phyloP scores from a whole-genome alignment of 176 grass and related monocot species.

The Oryza glumipatula region DNA sequence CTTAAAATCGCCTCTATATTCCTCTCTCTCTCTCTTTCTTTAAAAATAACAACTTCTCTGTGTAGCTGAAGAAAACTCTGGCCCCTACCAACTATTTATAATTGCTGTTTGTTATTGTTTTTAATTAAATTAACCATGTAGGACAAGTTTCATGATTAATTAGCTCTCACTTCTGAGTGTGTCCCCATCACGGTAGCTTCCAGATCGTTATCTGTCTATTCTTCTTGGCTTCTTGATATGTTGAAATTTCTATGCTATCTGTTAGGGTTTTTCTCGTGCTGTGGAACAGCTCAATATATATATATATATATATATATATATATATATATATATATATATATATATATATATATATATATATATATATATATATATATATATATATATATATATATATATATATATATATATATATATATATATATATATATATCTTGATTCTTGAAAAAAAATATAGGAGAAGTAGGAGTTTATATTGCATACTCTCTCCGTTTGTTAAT shows the following conservation, averaged over 20 bases:
- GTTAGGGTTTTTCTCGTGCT: neutral
- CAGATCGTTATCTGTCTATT: slow-evolving; percentile 28
- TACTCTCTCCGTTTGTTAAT: no score
- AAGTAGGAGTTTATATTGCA: no score
- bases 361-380: neutral
- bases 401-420: neutral
- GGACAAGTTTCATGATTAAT: slow-evolving; percentile 1
- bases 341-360: neutral
- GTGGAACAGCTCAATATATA: neutral
- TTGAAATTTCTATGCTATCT: neutral
- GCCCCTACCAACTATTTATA: neutral
- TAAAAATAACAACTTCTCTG: no score
- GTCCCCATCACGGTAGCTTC: neutral
- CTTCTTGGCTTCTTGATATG: neutral
- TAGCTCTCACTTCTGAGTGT: neutral
- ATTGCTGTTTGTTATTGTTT: neutral
- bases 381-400: neutral
- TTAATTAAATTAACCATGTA: neutral
- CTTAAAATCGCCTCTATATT: no score
- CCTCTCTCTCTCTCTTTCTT: no score
- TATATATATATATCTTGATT: neutral
- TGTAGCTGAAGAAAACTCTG: no score
- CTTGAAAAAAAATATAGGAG: no score
- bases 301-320: neutral
- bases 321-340: neutral